These are phyloP conservation scores for Stemphylium beticola DNA, from an alignment of 2,329 filamentous ascomycete genomes.

Conservation along the genomic window DNA sequence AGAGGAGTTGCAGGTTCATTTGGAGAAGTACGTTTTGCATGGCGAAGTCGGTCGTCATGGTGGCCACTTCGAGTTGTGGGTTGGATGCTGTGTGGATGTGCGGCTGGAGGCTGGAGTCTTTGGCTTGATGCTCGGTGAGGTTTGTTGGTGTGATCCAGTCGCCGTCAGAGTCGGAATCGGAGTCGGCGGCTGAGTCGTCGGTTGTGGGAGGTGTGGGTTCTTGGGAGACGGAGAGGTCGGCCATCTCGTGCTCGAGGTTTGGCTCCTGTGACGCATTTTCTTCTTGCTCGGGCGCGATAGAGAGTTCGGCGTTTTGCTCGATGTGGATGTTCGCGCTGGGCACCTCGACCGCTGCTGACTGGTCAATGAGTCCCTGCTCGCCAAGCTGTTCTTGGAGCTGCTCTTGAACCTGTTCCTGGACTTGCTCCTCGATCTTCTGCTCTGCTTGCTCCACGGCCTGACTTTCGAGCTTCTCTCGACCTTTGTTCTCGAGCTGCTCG, in stretches of 20 bases:
- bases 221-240: conserved; percentile 30
- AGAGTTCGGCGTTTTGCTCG: conserved; percentile 6
- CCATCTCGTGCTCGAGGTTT: conserved; percentile 23
- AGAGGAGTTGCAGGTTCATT: conserved; percentile 91
- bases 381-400: conserved; percentile 10
- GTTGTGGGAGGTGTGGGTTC: conserved; percentile 25
- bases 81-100: conserved; percentile 56
- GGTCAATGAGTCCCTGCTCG: conserved; percentile 2
- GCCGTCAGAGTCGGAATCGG: conserved; percentile 42
- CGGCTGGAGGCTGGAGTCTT: conserved; percentile 56
- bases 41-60: conserved; percentile 92
- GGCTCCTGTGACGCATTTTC: conserved; percentile 1
- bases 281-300: neutral
- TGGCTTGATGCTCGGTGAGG: conserved; percentile 80
- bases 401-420: conserved; percentile 14
- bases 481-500: conserved; percentile 13
- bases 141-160: conserved; percentile 97
- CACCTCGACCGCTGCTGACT: conserved; percentile 6
- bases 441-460: conserved; percentile 11
- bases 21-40: conserved; percentile 97
- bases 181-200: conserved; percentile 21
- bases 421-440: conserved; percentile 10
- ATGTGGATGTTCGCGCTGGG: conserved; percentile 6
- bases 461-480: neutral
- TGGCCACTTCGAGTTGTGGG: conserved; percentile 80